phyloP scores from a whole-genome alignment of 2,329 filamentous ascomycete genomes.

The Cyphellophora attinorum region DNA sequence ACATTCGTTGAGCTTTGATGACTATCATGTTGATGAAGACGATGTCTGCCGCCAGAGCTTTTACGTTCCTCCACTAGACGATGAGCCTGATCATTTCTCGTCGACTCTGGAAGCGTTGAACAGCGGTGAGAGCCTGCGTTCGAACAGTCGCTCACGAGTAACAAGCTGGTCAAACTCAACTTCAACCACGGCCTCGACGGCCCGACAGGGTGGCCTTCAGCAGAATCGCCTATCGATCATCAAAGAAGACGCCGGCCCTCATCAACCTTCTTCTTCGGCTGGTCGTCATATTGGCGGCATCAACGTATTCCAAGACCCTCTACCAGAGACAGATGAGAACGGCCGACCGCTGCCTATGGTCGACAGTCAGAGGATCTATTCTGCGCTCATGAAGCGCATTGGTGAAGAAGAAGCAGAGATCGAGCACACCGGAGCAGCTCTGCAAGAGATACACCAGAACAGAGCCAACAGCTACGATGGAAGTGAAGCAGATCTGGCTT shows the following conservation, averaged over 20 bases:
- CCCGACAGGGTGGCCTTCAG: slow-evolving; percentile 21
- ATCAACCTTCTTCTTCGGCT: slow-evolving; percentile 21
- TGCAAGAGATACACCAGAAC: slow-evolving; percentile 8
- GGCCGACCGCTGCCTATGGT: slow-evolving; percentile 15
- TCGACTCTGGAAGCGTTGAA: slow-evolving; percentile 5
- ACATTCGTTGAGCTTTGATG: slow-evolving; percentile 10
- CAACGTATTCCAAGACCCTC: slow-evolving; percentile 21
- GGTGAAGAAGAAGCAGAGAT: slow-evolving; percentile 21
- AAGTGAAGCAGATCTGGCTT: neutral
- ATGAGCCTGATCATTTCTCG: slow-evolving; percentile 11
- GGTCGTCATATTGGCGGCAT: slow-evolving; percentile 21
- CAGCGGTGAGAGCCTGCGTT: slow-evolving; percentile 16
- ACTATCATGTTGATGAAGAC: slow-evolving; percentile 6
- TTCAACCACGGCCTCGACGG: slow-evolving; percentile 25
- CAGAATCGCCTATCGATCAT: slow-evolving; percentile 33
- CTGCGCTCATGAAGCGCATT: slow-evolving; percentile 33
- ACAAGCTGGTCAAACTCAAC: slow-evolving; percentile 41
- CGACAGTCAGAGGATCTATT: slow-evolving; percentile 32
- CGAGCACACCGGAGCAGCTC: slow-evolving; percentile 10
- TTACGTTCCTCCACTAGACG: slow-evolving; percentile 8
- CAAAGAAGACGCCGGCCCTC: slow-evolving; percentile 27
- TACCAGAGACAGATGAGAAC: slow-evolving; percentile 15
- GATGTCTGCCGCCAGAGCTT: slow-evolving; percentile 5
- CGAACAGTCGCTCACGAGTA: slow-evolving; percentile 27
- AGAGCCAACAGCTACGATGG: neutral